Base-by-base conservation (phyloP, 257 asterid genomes). In the Scutellaria barbata region DNA sequence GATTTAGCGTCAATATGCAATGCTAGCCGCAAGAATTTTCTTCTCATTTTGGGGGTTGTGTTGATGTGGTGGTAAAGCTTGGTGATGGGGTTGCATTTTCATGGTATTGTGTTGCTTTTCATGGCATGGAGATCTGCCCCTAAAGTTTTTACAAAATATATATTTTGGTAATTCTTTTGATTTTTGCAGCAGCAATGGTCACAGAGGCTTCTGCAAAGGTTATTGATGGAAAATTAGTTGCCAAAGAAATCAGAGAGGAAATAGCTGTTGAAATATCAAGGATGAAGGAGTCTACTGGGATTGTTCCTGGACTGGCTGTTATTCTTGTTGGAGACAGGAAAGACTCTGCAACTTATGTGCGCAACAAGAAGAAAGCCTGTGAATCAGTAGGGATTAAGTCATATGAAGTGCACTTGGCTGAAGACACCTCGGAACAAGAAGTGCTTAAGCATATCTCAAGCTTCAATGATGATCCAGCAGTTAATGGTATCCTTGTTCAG, bases 401-500 rank as follows among this genome's bases (percentile, higher is more conserved):
- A 1, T 88, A 72, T 78, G 96, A 94, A 82, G 98, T 85, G 66
- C 69, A 72, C 65, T 83, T 94, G 83, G 81, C 92, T n/a, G 95
- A 91, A 63, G 84, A 86, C 71, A 75, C 87, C 14, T 79, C 90
- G 3, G 98, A 88, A 71, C 85, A 89, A 68, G 95, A 94, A 85
- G 92, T 94, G 66, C 89, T 94, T 20, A 65, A 85, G 72, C 76
- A 83, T 77, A 88, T 94, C 39, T 71, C 88, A 30, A 71, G 68
- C 60, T 94, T 86, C 84, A 94, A 94, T 50, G 83, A 86, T 33
- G 96, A 94, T 72, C 92, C 96, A 13, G 77, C 84, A 0, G 93
- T 94, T 71, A 88, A 94, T 77, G 99, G 98, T 60, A 94, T 94
- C 84, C 96, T 94, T 74, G 98, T 94, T 77, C 99, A 94, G 92